Evolutionary conservation across 1,139 yeast genomes (phyloP), one percentile per base, ranked within the genome.

Genomic region (Wickerhamomyces sp.): DNA sequence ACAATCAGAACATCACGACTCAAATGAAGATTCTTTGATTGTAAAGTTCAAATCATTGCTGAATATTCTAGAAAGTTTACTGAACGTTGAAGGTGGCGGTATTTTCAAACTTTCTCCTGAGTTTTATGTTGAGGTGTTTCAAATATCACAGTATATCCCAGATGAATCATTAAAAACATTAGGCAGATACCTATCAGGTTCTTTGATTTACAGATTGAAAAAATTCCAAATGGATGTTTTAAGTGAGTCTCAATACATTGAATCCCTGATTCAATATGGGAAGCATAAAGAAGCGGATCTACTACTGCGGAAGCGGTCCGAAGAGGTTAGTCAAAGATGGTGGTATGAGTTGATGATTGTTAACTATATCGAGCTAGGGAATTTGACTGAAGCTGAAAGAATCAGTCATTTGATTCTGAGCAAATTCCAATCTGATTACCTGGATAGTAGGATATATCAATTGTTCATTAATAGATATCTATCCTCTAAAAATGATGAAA

Each of bases 271-370:
- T 16, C 44, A 51, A 21, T 54, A 48, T 42, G 57, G 58, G 2
- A 42, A 55, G 3, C 50, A 49, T 40, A 45, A 47, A 17, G 51
- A 52, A 26, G 68, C 68, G 0, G 47, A 47, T 7, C 41, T 45
- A 8, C 41, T 64, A 14, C 55, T 63, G 35, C 37, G 46, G 16
- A 48, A 55, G 8, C 47, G 48, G 21, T 47, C 53, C 31, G 51
- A 44, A 6, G 56, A 54, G 20, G 52, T 61, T 1, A 43, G 56
- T 24, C 56, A 63, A 39, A 47, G 63, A 35, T 65, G 68, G 67
- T 64, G 69, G 69, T 52, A 58, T 43, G 68, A 64, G 40, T 40
- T 63, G 33, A 61, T 67, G 18, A 44, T 63, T 49, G 57, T 59
- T 49, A 50, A 60, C 13, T 46, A 57, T 18, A 42, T 65, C 28